phyloP scores from a whole-genome alignment of 2,329 filamentous ascomycete species.

The Trichophyton schoenleinii region DNA sequence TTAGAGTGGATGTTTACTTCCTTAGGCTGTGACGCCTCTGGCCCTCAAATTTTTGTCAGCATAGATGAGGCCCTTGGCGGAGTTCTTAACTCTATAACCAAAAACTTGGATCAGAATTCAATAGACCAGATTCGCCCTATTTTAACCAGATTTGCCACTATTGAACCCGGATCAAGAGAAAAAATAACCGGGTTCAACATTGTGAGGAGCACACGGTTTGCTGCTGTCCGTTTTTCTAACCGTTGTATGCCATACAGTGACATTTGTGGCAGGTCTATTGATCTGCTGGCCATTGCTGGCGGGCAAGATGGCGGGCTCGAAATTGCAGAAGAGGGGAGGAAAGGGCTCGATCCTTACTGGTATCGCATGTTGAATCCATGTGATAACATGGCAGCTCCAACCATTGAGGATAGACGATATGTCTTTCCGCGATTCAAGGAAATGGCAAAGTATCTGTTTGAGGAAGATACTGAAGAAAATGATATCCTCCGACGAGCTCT shows the following conservation, averaged over 20 bases:
- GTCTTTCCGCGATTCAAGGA: constrained; percentile 29
- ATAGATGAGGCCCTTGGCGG: constrained; percentile 82
- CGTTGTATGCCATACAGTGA: constrained; percentile 71
- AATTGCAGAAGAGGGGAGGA: constrained; percentile 76
- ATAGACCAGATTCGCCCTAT: constrained; percentile 41
- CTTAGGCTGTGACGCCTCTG: constrained; percentile 63
- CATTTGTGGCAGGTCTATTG: constrained; percentile 70
- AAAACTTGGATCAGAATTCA: constrained; percentile 29
- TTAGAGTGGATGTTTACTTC: constrained; percentile 74
- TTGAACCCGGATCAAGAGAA: constrained; percentile 31
- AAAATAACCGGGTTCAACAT: constrained; percentile 30
- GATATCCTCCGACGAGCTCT: constrained; percentile 1
- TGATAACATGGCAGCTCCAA: constrained; percentile 31
- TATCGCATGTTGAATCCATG: constrained; percentile 48
- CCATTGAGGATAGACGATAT: constrained; percentile 32
- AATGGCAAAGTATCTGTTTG: constrained; percentile 19
- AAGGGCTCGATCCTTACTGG: constrained; percentile 72
- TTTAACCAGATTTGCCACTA: constrained; percentile 55
- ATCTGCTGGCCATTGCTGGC: constrained; percentile 66
- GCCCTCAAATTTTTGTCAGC: constrained; percentile 63
- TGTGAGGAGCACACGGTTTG: constrained; percentile 65
- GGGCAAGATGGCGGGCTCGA: constrained; percentile 59
- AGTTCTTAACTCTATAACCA: constrained; percentile 49
- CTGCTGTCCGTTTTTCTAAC: constrained; percentile 80
- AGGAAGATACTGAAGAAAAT: background rate